Conservation (phyloP, 306 rosid species). For the Delonix regia region DNA sequence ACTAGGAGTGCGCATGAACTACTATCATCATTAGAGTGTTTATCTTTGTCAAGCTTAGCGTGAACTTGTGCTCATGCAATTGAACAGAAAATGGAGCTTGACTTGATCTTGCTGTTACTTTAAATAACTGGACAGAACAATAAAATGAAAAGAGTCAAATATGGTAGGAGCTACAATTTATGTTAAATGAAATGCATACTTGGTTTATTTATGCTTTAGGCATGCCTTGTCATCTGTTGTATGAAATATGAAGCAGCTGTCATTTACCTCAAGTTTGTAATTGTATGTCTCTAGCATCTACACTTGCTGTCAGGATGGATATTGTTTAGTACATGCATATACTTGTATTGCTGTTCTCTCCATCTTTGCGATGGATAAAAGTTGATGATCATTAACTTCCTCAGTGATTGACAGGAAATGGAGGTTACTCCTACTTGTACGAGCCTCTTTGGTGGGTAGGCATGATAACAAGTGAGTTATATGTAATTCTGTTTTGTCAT, state of each 20-base stretch:
- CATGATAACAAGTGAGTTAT: conserved; percentile 95
- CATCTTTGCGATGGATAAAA: neutral
- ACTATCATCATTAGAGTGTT: neutral
- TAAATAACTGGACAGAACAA: neutral
- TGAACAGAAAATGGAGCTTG: conserved; percentile 16
- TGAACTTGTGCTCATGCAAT: neutral
- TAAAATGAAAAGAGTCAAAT: neutral
- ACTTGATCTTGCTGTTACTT: conserved; percentile 20
- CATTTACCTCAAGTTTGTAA: neutral
- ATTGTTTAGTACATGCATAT: conserved; percentile 15
- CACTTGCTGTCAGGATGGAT: neutral
- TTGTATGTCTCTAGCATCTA: neutral
- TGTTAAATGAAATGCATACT: neutral
- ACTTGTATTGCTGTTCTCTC: conserved; percentile 1
- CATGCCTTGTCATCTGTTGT: neutral
- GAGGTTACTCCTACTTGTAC: conserved; percentile 97
- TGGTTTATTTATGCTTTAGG: neutral
- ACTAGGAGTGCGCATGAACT: neutral
- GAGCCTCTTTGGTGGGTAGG: conserved; percentile 99
- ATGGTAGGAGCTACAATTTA: neutral
- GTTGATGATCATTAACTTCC: conserved; percentile 33
- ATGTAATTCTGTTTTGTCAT: conserved; percentile 28
- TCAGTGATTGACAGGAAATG: conserved; percentile 69
- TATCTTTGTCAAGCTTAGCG: neutral
- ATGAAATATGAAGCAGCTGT: neutral